Conservation (phyloP, 176 grass and related monocot species). For the Phoenix dactylifera region DNA sequence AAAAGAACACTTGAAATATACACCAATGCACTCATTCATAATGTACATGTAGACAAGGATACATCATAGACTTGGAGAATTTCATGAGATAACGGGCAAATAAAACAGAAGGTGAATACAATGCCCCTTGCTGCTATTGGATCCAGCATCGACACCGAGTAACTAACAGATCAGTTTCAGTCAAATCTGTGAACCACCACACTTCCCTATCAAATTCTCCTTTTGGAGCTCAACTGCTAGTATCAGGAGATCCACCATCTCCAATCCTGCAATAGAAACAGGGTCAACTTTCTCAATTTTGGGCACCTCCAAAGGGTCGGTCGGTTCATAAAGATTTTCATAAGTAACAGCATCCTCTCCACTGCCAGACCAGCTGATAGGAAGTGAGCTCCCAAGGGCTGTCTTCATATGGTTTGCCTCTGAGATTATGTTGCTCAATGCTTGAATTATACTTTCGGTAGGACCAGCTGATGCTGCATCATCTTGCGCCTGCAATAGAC, state of each 20-base stretch:
- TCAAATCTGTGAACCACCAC: too few species aligned
- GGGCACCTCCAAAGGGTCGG: constrained; percentile 26
- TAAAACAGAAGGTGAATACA: too few species aligned
- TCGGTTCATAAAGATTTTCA: constrained; percentile 37
- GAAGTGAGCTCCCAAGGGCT: constrained; percentile 44
- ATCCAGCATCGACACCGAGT: too few species aligned
- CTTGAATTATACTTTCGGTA: constrained; percentile 46
- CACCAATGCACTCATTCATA: too few species aligned
- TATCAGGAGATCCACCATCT: constrained; percentile 86
- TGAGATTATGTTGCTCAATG: constrained; percentile 49
- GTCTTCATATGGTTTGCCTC: constrained; percentile 80
- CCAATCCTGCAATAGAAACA: constrained; percentile 43
- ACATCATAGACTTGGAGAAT: too few species aligned
- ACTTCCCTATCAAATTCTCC: constrained; percentile 34
- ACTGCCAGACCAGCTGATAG: constrained; percentile 76
- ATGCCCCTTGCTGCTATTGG: too few species aligned
- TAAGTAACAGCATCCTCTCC: constrained; percentile 44
- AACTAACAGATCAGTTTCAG: too few species aligned
- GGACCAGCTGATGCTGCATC: constrained; percentile 44
- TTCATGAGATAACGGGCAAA: too few species aligned
- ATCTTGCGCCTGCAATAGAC: constrained; percentile 39
- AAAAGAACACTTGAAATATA: too few species aligned
- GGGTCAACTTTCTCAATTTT: constrained; percentile 43
- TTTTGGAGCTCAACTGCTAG: constrained; percentile 52
- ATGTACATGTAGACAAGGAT: too few species aligned